These are phyloP conservation scores for Spizellomyces sp. DNA, from an alignment of 192 early-diverging fungal species.

Conservation along the genomic window DNA sequence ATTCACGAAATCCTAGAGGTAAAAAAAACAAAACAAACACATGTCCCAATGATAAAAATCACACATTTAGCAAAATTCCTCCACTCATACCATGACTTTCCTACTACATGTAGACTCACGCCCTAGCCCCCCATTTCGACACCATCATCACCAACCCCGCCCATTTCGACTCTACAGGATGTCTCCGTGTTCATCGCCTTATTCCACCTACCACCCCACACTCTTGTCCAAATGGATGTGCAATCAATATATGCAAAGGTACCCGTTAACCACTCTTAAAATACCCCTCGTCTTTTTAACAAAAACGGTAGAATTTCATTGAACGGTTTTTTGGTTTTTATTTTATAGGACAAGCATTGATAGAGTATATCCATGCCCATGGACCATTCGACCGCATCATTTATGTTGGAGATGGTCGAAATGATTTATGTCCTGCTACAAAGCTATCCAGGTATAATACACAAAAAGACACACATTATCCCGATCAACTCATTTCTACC, in stretches of 20 bases:
- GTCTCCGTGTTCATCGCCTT: slow-evolving; percentile 49
- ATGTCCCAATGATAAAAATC: background rate
- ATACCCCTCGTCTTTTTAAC: too few species aligned
- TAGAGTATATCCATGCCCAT: background rate
- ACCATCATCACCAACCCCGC: slow-evolving; percentile 64
- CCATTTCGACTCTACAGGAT: slow-evolving; percentile 41
- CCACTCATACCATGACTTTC: too few species aligned
- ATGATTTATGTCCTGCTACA: slow-evolving; percentile 57
- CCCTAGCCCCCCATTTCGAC: slow-evolving; percentile 29
- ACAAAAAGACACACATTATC: background rate
- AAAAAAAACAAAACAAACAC: background rate
- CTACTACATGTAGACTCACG: background rate
- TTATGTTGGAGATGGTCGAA: slow-evolving; percentile 58
- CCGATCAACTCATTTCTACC: background rate
- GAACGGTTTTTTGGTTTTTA: background rate
- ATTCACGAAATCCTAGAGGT: slow-evolving; percentile 66
- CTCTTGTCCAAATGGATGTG: slow-evolving; percentile 52
- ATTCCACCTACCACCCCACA: slow-evolving; percentile 40
- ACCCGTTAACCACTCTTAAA: background rate
- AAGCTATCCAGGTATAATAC: slow-evolving; percentile 26
- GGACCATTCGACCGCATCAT: slow-evolving; percentile 41
- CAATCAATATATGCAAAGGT: slow-evolving; percentile 69
- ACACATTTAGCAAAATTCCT: too few species aligned
- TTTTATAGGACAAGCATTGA: background rate
- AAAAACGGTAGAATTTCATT: too few species aligned